Percentiles rank a stretch among this genome's conserved stretches.
Evolutionary conservation across 1,284 basidiomycete species (phyloP).

Genomic region (Phellinidium pouzarii): DNA sequence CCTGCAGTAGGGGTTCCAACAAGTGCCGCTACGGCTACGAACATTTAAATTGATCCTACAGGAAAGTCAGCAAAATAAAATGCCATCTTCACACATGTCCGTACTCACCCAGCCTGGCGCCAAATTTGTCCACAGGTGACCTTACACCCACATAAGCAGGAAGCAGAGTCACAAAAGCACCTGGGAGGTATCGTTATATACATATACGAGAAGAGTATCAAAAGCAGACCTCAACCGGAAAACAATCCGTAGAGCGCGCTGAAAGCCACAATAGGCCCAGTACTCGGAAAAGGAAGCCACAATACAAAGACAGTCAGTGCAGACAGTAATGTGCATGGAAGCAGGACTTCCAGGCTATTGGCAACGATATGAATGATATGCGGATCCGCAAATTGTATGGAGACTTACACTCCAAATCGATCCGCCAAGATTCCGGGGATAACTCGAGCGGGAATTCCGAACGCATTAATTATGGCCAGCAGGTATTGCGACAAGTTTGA

Average conservation of each 20-base stretch:
- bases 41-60: constrained; percentile 27
- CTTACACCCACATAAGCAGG: constrained; percentile 61
- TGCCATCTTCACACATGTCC: background rate
- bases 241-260: constrained; percentile 50
- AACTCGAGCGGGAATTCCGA: constrained; percentile 52
- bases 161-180: constrained; percentile 54
- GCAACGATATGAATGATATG: background rate
- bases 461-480: constrained; percentile 58
- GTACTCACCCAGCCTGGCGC: constrained; percentile 26
- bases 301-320: constrained; percentile 50
- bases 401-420: constrained; percentile 38
- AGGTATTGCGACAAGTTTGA: constrained; percentile 41
- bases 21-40: constrained; percentile 26
- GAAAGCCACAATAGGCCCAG: constrained; percentile 43
- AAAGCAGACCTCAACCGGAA: constrained; percentile 23
- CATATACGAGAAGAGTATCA: too few relatives aligned
- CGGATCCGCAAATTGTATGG: background rate
- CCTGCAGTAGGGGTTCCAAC: constrained; percentile 30
- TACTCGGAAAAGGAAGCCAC: constrained; percentile 44
- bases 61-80: constrained; percentile 8
- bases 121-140: constrained; percentile 30
- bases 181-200: too few relatives aligned
- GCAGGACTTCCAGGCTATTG: constrained; percentile 49
- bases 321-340: constrained; percentile 50
- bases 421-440: constrained; percentile 57